Base-by-base conservation (phyloP, 2,329 filamentous ascomycete species). In the Clonostachys solani region DNA sequence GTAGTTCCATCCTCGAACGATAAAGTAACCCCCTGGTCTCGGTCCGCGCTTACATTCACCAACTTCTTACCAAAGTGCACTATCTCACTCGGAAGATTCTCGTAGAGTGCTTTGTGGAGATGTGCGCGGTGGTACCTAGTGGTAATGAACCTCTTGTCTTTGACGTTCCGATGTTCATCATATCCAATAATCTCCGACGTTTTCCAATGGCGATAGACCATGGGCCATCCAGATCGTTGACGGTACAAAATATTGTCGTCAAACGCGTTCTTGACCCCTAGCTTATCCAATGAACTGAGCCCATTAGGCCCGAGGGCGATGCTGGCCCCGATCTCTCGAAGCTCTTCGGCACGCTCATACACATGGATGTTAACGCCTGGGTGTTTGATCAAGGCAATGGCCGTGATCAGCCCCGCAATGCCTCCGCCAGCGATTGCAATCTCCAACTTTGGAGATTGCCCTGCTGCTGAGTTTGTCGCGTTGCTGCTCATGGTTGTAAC, bases 271-370 rank as follows among this genome's bases (percentile, higher is more conserved):
- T 69, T 47, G 13, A 77, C 71, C 5, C 76, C 75, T 1, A 77
- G 67, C 18, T 69, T 70, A 40, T 78, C 72, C 41, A 80, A 57
- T 1, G 75, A 74, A 36, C 71, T 68, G 60, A 80, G 67, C 0
- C 76, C 76, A 56, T 80, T 80, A 2, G 75, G 74, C 3, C 76
- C 75, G 5, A 78, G 61, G 2, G 71, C 74, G 16, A 77, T 73
- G 3, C 70, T 71, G 0, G 74, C 72, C 8, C 73, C 73, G 29
- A 75, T 67, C 47, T 76, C 72, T 47, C 62, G 67, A 36, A 75
- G 67, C 50, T 72, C 69, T 2, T 58, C 54, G 0, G 76, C 70
- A 37, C 69, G 66, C 47, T 80, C 77, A 51, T 77, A 80, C 19
- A 79, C 59, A 48, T 76, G 66, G 1, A 78, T 66, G 18, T 71